Evolutionary conservation across 768 basidiomycete genomes (phyloP), one percentile per base, ranked within the genome.

Genomic region (Tulasnella sp.): DNA sequence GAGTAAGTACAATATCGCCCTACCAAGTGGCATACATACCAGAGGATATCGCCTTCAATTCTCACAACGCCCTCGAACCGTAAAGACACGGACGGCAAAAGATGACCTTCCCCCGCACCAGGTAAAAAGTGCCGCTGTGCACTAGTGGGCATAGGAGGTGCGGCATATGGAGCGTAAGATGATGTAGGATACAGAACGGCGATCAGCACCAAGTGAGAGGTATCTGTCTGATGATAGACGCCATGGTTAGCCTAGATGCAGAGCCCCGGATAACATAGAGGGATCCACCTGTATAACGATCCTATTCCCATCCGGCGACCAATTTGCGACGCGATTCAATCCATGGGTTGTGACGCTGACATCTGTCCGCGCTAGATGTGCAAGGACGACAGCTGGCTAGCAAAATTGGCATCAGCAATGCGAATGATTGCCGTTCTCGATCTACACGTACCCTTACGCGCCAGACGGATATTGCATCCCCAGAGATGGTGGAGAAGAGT

Each of bases 341-440:
- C 93, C 93, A 68, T 94, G 92, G 61, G 88, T 84, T 56, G 78
- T 70, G 41, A 95, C 74, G 17, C 90, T 94, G 1, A 81, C 80
- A 5, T 82, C 74, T 34, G 89, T 88, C 56, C 93, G 81, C 30
- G 84, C 77, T 17, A 95, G 76, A 64, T 84, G 78, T 21, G 88
- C 84, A 62, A 73, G 68, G 23, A 71, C 49, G 15, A 70, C 70
- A 1, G 71, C 66, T 2, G 73, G 73, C 73, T 75, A 51, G 2
- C 34, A 49, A 19, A 42, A 23, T 3, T 21, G 29, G 34, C 19
- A 51, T 26, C 9, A 52, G 34, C 24, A 34, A 21, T 89, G n/a
- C 70, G 4, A 85, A 77, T 29, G 81, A 26, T 47, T 26, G 21
- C 26, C 38, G 29, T 42, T 24, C 56, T 44, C n/a, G 8, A 32